Percentiles rank a stretch among this genome's conserved stretches.
Evolutionary conservation across 805 yeast genomes (phyloP).

Genomic region (Kluyveromyces starmeri): DNA sequence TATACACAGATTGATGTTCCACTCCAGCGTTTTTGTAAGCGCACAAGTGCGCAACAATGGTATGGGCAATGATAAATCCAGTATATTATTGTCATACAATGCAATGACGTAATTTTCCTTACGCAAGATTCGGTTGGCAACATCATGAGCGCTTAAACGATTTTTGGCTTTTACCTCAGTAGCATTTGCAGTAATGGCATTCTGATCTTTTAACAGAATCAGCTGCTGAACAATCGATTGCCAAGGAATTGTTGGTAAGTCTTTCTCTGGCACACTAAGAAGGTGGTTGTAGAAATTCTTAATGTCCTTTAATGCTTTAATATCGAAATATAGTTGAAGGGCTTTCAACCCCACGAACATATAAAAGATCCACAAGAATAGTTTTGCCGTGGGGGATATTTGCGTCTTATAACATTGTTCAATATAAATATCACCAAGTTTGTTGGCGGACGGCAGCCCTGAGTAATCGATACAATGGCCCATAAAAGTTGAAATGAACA

Average conservation of each 20-base stretch:
- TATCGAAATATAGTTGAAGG: slow-evolving; percentile 50
- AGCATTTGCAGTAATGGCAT: slow-evolving; percentile 45
- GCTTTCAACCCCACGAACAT: slow-evolving; percentile 44
- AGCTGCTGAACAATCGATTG: slow-evolving; percentile 70
- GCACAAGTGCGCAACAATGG: slow-evolving; percentile 36
- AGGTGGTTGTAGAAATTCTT: slow-evolving; percentile 67
- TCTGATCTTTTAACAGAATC: slow-evolving; percentile 68
- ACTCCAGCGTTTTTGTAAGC: slow-evolving; percentile 82
- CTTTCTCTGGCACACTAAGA: slow-evolving; percentile 65
- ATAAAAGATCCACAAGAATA: slow-evolving; percentile 55
- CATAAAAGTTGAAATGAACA: slow-evolving; percentile 68
- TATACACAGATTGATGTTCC: slow-evolving; percentile 87
- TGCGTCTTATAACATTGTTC: slow-evolving; percentile 33
- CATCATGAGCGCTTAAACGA: slow-evolving; percentile 82
- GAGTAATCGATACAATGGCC: slow-evolving; percentile 72
- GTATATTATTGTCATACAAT: slow-evolving; percentile 64
- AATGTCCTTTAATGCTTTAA: slow-evolving; percentile 62
- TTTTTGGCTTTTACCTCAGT: slow-evolving; percentile 60
- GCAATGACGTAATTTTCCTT: slow-evolving; percentile 92
- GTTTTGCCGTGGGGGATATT: slow-evolving; percentile 44
- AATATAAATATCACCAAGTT: slow-evolving; percentile 30
- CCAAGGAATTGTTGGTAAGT: slow-evolving; percentile 92
- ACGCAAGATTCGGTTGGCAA: slow-evolving; percentile 93
- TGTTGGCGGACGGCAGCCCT: slow-evolving; percentile 29
- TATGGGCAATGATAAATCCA: slow-evolving; percentile 55